Percentiles rank a stretch among this genome's conserved stretches.
Evolutionary conservation across 768 basidiomycete species (phyloP).

Genomic region (Boletus subparvulus): DNA sequence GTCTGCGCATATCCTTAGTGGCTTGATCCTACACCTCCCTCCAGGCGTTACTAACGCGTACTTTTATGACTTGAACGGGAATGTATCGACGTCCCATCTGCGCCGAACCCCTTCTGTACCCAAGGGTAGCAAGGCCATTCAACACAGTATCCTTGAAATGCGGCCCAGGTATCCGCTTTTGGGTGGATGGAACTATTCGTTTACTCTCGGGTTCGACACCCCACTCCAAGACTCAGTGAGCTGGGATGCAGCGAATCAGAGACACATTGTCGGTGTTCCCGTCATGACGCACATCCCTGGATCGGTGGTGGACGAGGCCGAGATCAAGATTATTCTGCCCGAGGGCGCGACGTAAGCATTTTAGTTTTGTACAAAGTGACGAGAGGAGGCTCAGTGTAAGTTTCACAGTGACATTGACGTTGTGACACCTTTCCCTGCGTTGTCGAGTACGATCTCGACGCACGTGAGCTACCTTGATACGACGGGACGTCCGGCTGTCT

Average conservation of each 20-base stretch:
- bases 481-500: constrained; percentile 77
- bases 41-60: constrained; percentile 79
- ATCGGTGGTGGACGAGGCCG: constrained; percentile 76
- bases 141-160: constrained; percentile 74
- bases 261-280: constrained; percentile 77
- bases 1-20: constrained; percentile 69
- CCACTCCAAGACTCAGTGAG: constrained; percentile 71
- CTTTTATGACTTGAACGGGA: constrained; percentile 90
- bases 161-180: constrained; percentile 88
- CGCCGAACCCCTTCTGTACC: constrained; percentile 65
- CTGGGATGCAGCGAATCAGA: constrained; percentile 60
- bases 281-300: constrained; percentile 81
- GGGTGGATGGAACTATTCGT: constrained; percentile 97
- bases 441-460: constrained; percentile 56
- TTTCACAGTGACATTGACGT: constrained; percentile 71
- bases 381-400: constrained; percentile 7
- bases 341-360: constrained; percentile 88
- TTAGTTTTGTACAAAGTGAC: constrained; percentile 11
- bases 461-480: constrained; percentile 92
- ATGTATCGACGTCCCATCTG: constrained; percentile 92
- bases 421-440: constrained; percentile 73
- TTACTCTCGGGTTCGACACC: constrained; percentile 93
- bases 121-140: constrained; percentile 50
- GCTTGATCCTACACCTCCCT: constrained; percentile 78
- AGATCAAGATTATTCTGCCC: constrained; percentile 79